phyloP scores from a whole-genome alignment of 2,329 filamentous ascomycete species.

The Xylaria sp. region DNA sequence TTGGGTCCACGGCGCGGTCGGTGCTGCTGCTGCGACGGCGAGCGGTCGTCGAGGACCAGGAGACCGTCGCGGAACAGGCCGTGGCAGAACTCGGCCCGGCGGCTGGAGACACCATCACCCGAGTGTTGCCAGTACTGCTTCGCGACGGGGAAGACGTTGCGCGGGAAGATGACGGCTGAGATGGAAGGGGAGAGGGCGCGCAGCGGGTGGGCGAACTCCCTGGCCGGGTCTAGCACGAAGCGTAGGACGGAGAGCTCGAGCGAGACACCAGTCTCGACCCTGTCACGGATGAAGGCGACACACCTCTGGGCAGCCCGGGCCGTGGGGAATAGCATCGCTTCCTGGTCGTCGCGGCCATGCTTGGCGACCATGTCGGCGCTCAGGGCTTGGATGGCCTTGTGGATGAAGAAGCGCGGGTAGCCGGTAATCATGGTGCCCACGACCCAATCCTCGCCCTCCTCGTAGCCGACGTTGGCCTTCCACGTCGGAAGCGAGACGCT shows the following conservation, averaged over 20 bases:
- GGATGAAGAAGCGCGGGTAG: conserved; percentile 96
- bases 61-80: conserved; percentile 76
- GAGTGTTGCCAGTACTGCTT: conserved; percentile 98
- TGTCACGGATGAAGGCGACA: conserved; percentile 74
- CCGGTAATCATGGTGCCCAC: conserved; percentile 85
- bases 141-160: conserved; percentile 74
- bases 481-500: conserved; percentile 97
- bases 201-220: conserved; percentile 63
- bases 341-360: conserved; percentile 70
- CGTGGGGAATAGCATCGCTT: conserved; percentile 87
- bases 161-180: conserved; percentile 77
- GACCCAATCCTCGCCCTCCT: conserved; percentile 93
- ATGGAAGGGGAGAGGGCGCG: conserved; percentile 68
- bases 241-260: conserved; percentile 67
- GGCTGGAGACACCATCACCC: conserved; percentile 90
- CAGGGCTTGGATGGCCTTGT: conserved; percentile 82
- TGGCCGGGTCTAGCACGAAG: conserved; percentile 70
- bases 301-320: conserved; percentile 76
- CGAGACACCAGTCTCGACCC: conserved; percentile 59
- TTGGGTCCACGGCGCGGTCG: conserved; percentile 75
- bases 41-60: conserved; percentile 52
- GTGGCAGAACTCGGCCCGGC: conserved; percentile 90
- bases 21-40: conserved; percentile 45
- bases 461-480: conserved; percentile 90
- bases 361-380: conserved; percentile 73